These are phyloP conservation scores for Tanacetum coccineum DNA, from an alignment of 129 eudicot genomes.

Conservation along the genomic window DNA sequence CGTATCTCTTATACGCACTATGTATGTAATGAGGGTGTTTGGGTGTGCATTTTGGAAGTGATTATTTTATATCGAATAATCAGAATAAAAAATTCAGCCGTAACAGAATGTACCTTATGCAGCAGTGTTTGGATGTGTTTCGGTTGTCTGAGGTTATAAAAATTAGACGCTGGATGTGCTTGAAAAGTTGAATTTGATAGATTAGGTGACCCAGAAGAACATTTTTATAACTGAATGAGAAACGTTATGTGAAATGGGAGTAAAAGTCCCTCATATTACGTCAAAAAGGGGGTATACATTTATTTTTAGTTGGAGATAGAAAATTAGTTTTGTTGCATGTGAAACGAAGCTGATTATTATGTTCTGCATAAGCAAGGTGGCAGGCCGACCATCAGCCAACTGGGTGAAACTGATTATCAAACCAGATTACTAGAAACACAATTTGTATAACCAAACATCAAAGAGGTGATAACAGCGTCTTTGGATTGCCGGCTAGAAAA, in stretches of 20 bases:
- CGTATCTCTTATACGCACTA: background rate
- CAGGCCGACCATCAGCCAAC: too few species aligned
- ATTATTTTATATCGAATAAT: background rate
- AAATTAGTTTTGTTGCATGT: background rate
- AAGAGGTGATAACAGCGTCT: too few species aligned
- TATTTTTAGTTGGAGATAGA: background rate
- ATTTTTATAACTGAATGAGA: background rate
- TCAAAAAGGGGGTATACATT: background rate
- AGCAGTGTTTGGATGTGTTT: background rate
- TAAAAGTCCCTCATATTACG: background rate
- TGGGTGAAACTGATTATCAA: too few species aligned
- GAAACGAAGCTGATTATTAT: background rate
- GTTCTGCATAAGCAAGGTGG: too few species aligned
- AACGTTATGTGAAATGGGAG: background rate
- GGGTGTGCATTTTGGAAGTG: background rate
- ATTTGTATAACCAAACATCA: too few species aligned
- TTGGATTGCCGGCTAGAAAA: background rate
- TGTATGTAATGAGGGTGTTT: background rate
- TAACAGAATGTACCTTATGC: background rate
- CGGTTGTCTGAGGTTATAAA: background rate
- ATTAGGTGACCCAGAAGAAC: background rate
- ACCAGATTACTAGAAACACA: too few species aligned
- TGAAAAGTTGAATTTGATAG: background rate
- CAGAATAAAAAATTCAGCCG: background rate
- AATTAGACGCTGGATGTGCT: background rate